These are phyloP conservation scores for Globisporangium uncinulatum DNA, from an alignment of 352 stramenopile species.

Conservation along the genomic window DNA sequence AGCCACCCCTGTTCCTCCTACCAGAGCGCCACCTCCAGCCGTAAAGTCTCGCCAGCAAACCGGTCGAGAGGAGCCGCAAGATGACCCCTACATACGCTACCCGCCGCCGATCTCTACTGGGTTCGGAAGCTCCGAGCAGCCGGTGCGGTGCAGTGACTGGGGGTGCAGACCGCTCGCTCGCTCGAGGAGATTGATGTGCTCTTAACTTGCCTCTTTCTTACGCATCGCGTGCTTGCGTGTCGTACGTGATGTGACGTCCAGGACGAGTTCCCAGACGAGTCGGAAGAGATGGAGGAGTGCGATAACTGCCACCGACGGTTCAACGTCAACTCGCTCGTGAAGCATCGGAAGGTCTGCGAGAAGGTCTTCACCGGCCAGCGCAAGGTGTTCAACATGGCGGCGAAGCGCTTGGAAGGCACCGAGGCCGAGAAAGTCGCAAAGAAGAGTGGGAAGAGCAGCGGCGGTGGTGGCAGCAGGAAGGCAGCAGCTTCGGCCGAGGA, in stretches of 20 bases:
- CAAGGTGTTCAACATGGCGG: slow-evolving; percentile 85
- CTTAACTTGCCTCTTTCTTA: no score
- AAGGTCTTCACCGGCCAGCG: slow-evolving; percentile 84
- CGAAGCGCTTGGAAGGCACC: slow-evolving; percentile 60
- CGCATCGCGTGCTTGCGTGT: background rate
- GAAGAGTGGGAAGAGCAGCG: slow-evolving; percentile 26
- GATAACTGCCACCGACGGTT: slow-evolving; percentile 81
- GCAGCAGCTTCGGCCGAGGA: slow-evolving; percentile 24
- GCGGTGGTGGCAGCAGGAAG: slow-evolving; percentile 15
- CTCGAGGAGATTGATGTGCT: background rate
- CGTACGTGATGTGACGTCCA: slow-evolving; percentile 6
- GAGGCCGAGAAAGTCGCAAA: slow-evolving; percentile 67
- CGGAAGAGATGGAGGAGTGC: slow-evolving; percentile 66
- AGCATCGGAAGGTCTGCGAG: slow-evolving; percentile 82
- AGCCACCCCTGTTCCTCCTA: slow-evolving; percentile 1
- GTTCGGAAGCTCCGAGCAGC: slow-evolving; percentile 25
- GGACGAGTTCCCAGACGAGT: slow-evolving; percentile 46
- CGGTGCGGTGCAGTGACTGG: slow-evolving; percentile 14
- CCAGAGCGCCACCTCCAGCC: slow-evolving; percentile 10
- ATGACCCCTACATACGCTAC: slow-evolving; percentile 14
- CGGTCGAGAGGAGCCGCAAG: slow-evolving; percentile 25
- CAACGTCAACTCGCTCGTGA: slow-evolving; percentile 59
- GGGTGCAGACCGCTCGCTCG: background rate
- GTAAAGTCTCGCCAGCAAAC: slow-evolving; percentile 15
- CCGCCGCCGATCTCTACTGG: slow-evolving; percentile 38